Conservation (phyloP, 2,329 filamentous ascomycete genomes). For the Phialophora chinensis region DNA sequence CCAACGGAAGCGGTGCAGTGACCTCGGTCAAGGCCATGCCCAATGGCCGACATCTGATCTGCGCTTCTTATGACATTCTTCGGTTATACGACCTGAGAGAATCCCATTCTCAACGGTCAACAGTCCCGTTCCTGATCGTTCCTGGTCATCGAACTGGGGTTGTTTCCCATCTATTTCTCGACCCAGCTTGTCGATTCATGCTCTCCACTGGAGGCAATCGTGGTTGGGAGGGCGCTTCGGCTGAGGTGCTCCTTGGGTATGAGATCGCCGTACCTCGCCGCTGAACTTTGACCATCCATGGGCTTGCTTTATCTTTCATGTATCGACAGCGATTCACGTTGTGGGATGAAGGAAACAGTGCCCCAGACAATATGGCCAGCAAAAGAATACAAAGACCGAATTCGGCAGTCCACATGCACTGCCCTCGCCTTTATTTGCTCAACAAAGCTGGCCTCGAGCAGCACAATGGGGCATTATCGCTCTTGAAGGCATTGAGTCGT, state of each 20-base stretch:
- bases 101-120: slow-evolving; percentile 70
- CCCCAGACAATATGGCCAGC: not conserved
- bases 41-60: slow-evolving; percentile 85
- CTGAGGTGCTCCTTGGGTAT: slow-evolving; percentile 91
- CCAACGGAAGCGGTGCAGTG: slow-evolving; percentile 84
- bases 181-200: slow-evolving; percentile 88
- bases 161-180: slow-evolving; percentile 83
- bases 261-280: slow-evolving; percentile 69
- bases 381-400: not conserved
- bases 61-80: slow-evolving; percentile 90
- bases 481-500: not conserved
- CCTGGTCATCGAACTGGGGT: slow-evolving; percentile 89
- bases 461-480: not conserved
- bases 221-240: slow-evolving; percentile 90
- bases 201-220: slow-evolving; percentile 88
- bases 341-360: not conserved
- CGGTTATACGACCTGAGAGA: slow-evolving; percentile 85
- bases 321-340: not conserved
- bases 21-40: slow-evolving; percentile 88
- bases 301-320: not conserved
- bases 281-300: slow-evolving; percentile 6
- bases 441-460: not conserved
- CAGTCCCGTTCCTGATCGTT: slow-evolving; percentile 93
- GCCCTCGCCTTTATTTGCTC: not conserved
- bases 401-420: not conserved